Percentiles rank a stretch among this genome's conserved stretches.
These are phyloP conservation scores for Aspergillus coremiiformis DNA, from an alignment of 495 filamentous ascomycete genomes.

Conservation along the genomic window DNA sequence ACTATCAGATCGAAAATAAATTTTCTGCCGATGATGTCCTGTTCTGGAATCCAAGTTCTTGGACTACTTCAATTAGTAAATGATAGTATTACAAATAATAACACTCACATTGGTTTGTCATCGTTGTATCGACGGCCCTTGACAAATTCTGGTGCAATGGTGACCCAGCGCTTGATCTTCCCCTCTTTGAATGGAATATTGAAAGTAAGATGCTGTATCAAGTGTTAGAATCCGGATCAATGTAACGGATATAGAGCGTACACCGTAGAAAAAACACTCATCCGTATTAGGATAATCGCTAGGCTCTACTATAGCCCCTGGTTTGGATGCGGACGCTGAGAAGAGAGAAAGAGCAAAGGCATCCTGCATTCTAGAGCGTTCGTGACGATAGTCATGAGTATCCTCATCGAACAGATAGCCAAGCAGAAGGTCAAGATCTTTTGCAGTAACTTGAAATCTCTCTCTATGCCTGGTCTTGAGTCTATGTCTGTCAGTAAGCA, in stretches of 20 bases:
- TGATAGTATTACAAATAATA: background rate
- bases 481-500: slow-evolving; percentile 13
- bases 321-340: slow-evolving; percentile 11
- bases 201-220: slow-evolving; percentile 13
- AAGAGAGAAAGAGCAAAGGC: slow-evolving; percentile 17
- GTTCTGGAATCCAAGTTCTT: slow-evolving; percentile 17
- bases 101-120: slow-evolving; percentile 9
- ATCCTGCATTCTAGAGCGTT: slow-evolving; percentile 15
- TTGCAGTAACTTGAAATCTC: slow-evolving; percentile 9
- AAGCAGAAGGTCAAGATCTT: slow-evolving; percentile 18
- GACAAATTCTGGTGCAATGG: slow-evolving; percentile 16
- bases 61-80: background rate
- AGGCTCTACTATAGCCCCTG: slow-evolving; percentile 17
- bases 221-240: no score
- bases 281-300: slow-evolving; percentile 17
- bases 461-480: slow-evolving; percentile 14
- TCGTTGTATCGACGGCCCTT: slow-evolving; percentile 16
- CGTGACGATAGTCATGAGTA: slow-evolving; percentile 18
- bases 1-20: slow-evolving; percentile 20
- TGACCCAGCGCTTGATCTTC: slow-evolving; percentile 15
- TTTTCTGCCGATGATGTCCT: slow-evolving; percentile 14
- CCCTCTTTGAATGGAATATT: slow-evolving; percentile 10
- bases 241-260: no score
- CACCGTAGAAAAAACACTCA: slow-evolving; percentile 21
- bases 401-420: slow-evolving; percentile 11